Evolutionary conservation across 2,329 filamentous ascomycete genomes (phyloP).

Genomic region (Exserohilum rostratum): DNA sequence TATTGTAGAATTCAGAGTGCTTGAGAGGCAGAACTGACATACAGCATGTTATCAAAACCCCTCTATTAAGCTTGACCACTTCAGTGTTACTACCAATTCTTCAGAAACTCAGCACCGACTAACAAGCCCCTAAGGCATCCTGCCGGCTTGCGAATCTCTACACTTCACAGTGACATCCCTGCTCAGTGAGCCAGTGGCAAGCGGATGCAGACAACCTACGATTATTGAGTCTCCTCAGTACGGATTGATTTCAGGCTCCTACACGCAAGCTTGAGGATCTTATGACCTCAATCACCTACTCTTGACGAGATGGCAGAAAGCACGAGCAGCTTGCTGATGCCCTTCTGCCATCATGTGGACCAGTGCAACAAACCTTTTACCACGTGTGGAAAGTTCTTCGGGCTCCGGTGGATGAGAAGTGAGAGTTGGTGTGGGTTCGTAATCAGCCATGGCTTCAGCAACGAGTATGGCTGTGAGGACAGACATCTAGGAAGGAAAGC

Average conservation of each 20-base stretch:
- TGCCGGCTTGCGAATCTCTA: not conserved
- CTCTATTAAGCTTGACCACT: no score
- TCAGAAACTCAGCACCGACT: not conserved
- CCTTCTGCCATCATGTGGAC: not conserved
- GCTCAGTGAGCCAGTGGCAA: not conserved
- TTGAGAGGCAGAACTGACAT: not conserved
- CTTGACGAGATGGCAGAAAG: not conserved
- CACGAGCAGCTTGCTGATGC: not conserved
- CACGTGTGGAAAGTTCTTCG: not conserved
- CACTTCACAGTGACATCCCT: not conserved
- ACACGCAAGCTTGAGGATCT: not conserved
- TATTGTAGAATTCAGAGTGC: no score
- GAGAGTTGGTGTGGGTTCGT: not conserved
- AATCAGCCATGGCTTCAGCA: not conserved
- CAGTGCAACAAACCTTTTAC: not conserved
- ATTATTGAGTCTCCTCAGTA: conserved; percentile 3
- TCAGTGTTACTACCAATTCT: no score
- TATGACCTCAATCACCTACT: not conserved
- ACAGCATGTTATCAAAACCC: not conserved
- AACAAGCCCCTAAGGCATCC: not conserved
- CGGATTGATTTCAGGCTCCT: not conserved
- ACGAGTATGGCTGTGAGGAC: not conserved
- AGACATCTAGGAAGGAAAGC: not conserved
- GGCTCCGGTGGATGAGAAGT: not conserved
- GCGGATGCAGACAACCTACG: not conserved